Conservation (phyloP, 306 rosid species). For the Parietaria judaica region DNA sequence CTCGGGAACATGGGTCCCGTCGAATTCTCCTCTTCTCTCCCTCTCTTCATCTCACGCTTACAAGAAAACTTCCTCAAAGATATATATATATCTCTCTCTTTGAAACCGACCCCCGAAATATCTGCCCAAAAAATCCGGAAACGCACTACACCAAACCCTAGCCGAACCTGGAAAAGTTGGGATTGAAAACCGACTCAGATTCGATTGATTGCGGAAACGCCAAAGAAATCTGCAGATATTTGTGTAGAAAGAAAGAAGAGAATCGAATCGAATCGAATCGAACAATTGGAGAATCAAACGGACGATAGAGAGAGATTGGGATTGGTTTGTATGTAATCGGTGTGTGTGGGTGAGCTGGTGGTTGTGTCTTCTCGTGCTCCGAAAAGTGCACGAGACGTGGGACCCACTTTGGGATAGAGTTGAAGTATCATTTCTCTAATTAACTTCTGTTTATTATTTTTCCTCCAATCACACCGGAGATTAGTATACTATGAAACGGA, state of each 20-base stretch:
- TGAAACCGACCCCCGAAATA: too few species aligned
- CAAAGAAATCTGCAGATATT: not conserved
- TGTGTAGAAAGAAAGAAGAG: not conserved
- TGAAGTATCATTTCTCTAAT: too few species aligned
- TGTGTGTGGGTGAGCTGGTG: conserved; percentile 5
- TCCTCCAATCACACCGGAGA: too few species aligned
- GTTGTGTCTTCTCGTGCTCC: too few species aligned
- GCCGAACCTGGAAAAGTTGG: not conserved
- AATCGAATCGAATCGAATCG: too few species aligned
- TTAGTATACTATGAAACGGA: too few species aligned
- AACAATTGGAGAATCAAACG: not conserved
- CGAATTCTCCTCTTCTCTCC: conserved; percentile 66
- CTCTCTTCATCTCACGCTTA: conserved; percentile 52
- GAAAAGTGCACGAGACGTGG: too few species aligned
- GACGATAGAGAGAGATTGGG: conserved; percentile 5
- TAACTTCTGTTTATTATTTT: too few species aligned
- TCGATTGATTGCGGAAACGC: too few species aligned
- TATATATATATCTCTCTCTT: conserved; percentile 1
- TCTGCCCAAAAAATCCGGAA: too few species aligned
- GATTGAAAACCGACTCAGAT: not conserved
- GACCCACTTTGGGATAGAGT: too few species aligned
- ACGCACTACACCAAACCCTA: not conserved
- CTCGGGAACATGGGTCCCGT: conserved; percentile 95
- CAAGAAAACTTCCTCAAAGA: not conserved
- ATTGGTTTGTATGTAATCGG: conserved; percentile 15